These are phyloP conservation scores for Fusarium redolens DNA, from an alignment of 2,329 filamentous ascomycete species.

Conservation along the genomic window DNA sequence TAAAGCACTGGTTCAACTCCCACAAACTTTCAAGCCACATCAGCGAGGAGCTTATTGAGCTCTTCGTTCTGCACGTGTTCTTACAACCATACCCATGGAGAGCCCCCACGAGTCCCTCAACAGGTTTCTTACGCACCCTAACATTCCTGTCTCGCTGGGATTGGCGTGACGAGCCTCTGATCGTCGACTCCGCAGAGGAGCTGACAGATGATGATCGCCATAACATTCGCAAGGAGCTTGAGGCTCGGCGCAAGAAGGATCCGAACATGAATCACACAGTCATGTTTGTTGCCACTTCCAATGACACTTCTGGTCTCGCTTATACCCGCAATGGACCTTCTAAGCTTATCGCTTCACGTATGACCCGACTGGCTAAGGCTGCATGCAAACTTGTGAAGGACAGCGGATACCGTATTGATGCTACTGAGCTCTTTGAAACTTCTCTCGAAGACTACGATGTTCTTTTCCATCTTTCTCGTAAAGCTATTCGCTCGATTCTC, in stretches of 20 bases:
- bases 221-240: slow-evolving; percentile 76
- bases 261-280: slow-evolving; percentile 86
- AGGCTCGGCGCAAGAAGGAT: slow-evolving; percentile 88
- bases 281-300: slow-evolving; percentile 82
- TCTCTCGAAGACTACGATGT: slow-evolving; percentile 86
- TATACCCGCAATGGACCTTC: slow-evolving; percentile 80
- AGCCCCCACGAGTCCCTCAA: slow-evolving; percentile 78
- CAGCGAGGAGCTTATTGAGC: slow-evolving; percentile 83
- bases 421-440: slow-evolving; percentile 73
- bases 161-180: slow-evolving; percentile 85
- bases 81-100: slow-evolving; percentile 84
- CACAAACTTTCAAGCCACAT: slow-evolving; percentile 85
- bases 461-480: slow-evolving; percentile 76
- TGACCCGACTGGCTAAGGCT: slow-evolving; percentile 84
- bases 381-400: slow-evolving; percentile 72
- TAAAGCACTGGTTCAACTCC: slow-evolving; percentile 88
- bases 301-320: slow-evolving; percentile 80
- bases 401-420: slow-evolving; percentile 63
- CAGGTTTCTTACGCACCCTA: slow-evolving; percentile 85
- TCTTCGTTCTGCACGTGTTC: slow-evolving; percentile 83
- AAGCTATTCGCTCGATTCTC: slow-evolving; percentile 58
- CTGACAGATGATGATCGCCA: slow-evolving; percentile 71
- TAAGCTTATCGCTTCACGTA: slow-evolving; percentile 84
- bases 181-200: slow-evolving; percentile 76
- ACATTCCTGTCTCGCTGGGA: slow-evolving; percentile 88